Evolutionary conservation across 2,329 filamentous ascomycete species (phyloP).

Genomic region (Hypomyces perniciosus): DNA sequence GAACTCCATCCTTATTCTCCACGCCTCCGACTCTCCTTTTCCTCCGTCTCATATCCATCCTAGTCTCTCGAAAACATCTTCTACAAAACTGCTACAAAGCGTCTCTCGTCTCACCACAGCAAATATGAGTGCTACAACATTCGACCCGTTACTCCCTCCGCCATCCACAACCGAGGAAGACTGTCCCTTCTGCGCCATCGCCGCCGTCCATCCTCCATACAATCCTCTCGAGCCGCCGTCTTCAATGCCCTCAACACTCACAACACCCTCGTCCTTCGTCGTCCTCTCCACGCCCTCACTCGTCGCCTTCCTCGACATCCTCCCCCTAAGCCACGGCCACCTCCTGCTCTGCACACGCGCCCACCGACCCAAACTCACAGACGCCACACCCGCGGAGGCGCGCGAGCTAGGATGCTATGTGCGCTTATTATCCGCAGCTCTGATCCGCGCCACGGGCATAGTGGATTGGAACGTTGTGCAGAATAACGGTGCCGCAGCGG

Average conservation of each 20-base stretch:
- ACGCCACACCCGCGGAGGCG: conserved; percentile 58
- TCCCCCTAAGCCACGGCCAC: conserved; percentile 80
- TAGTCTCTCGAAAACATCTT: neutral
- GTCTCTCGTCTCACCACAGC: too few species aligned
- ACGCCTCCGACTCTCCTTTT: too few species aligned
- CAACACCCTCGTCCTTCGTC: conserved; percentile 49
- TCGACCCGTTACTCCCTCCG: conserved; percentile 30
- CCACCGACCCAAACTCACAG: conserved; percentile 73
- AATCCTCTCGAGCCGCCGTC: conserved; percentile 38
- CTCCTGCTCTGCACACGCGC: conserved; percentile 71
- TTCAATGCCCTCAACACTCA: conserved; percentile 27
- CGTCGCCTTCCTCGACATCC: conserved; percentile 87
- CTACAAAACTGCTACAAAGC: neutral
- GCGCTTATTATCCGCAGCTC: conserved; percentile 64
- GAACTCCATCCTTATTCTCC: too few species aligned
- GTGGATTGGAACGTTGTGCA: conserved; percentile 94
- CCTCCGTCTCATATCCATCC: neutral
- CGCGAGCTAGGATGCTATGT: conserved; percentile 62
- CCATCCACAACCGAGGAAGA: conserved; percentile 22
- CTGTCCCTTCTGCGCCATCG: conserved; percentile 61
- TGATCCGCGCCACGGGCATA: conserved; percentile 63
- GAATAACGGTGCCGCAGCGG: conserved; percentile 85
- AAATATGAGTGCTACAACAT: conserved; percentile 11
- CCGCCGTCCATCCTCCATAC: conserved; percentile 42
- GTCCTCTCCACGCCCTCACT: conserved; percentile 72